A percentile compares a stretch with the other conserved stretches of the same genome.
These are phyloP conservation scores for Coccomyxa subellipsoidea DNA, from an alignment of 163 green algal species.

Conservation along the genomic window DNA sequence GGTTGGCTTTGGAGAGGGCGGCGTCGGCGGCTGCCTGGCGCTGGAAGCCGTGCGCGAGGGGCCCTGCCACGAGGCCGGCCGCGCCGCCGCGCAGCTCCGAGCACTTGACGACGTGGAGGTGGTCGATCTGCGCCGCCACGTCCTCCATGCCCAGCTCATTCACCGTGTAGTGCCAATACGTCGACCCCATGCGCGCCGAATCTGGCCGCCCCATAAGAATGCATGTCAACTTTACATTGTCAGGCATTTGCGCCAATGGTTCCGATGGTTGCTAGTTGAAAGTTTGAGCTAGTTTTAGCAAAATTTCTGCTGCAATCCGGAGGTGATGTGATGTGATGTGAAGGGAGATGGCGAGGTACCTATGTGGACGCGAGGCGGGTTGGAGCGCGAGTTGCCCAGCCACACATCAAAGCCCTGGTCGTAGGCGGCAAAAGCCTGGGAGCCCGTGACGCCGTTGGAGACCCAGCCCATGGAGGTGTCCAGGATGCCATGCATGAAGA, in stretches of 20 bases:
- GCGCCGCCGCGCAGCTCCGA: constrained; percentile 54
- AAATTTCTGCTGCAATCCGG: not conserved
- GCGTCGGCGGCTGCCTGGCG: constrained; percentile 1
- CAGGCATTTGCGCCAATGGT: too few species aligned
- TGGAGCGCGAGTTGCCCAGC: constrained; percentile 87
- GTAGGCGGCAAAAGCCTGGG: constrained; percentile 90
- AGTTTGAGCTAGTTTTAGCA: too few species aligned
- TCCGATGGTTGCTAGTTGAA: too few species aligned
- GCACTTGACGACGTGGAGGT: constrained; percentile 89
- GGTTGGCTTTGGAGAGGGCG: not conserved
- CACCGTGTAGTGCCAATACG: constrained; percentile 87
- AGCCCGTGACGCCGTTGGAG: constrained; percentile 65
- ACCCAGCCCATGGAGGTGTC: constrained; percentile 74
- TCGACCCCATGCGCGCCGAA: not conserved
- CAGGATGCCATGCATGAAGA: constrained; percentile 90
- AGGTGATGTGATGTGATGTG: not conserved
- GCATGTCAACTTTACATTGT: too few species aligned
- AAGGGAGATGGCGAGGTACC: not conserved
- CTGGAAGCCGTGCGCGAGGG: constrained; percentile 9
- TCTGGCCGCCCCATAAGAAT: not conserved
- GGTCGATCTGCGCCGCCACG: constrained; percentile 61
- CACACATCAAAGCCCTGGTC: constrained; percentile 95
- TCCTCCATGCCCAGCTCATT: constrained; percentile 91
- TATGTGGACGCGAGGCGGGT: constrained; percentile 57
- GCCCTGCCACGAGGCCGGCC: constrained; percentile 1